phyloP scores from a whole-genome alignment of 768 basidiomycete genomes.

The Leccinum boreale region DNA sequence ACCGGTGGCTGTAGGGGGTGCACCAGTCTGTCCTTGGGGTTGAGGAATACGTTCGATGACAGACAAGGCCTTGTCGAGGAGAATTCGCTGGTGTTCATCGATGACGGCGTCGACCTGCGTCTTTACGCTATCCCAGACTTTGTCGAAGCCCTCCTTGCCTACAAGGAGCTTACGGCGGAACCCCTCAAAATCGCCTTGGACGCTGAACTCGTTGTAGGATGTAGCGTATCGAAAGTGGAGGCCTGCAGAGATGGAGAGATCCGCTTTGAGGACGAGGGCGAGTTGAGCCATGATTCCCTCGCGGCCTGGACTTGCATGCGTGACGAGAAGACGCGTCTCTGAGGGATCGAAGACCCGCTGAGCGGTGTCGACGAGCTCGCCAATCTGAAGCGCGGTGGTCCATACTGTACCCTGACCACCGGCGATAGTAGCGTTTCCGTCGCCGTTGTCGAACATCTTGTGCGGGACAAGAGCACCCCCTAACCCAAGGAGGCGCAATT shows the following conservation, averaged over 20 bases:
- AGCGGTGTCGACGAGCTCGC: slow-evolving; percentile 96
- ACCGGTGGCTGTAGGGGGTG: slow-evolving; percentile 47
- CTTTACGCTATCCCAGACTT: slow-evolving; percentile 95
- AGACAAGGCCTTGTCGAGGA: slow-evolving; percentile 85
- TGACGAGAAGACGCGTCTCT: slow-evolving; percentile 91
- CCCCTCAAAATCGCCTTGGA: slow-evolving; percentile 84
- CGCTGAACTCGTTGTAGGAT: slow-evolving; percentile 95
- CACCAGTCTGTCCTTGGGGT: slow-evolving; percentile 35
- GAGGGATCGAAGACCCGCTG: slow-evolving; percentile 89
- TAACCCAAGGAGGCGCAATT: slow-evolving; percentile 90
- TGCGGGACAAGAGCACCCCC: slow-evolving; percentile 94
- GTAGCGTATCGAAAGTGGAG: slow-evolving; percentile 97
- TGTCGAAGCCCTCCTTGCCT: slow-evolving; percentile 81
- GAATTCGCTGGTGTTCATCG: slow-evolving; percentile 83
- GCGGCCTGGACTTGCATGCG: slow-evolving; percentile 88
- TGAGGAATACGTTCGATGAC: slow-evolving; percentile 81
- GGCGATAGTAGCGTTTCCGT: slow-evolving; percentile 94
- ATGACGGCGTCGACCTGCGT: slow-evolving; percentile 87
- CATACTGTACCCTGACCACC: slow-evolving; percentile 99
- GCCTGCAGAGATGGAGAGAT: slow-evolving; percentile 90
- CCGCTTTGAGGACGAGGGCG: slow-evolving; percentile 86
- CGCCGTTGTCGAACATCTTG: slow-evolving; percentile 93
- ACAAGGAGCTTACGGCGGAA: slow-evolving; percentile 76
- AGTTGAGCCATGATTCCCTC: slow-evolving; percentile 93
- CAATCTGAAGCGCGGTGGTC: slow-evolving; percentile 96